Evolutionary conservation across 2,329 filamentous ascomycete species (phyloP), one percentile per base, ranked within the genome.

Genomic region (Corniculantispora saksenae): DNA sequence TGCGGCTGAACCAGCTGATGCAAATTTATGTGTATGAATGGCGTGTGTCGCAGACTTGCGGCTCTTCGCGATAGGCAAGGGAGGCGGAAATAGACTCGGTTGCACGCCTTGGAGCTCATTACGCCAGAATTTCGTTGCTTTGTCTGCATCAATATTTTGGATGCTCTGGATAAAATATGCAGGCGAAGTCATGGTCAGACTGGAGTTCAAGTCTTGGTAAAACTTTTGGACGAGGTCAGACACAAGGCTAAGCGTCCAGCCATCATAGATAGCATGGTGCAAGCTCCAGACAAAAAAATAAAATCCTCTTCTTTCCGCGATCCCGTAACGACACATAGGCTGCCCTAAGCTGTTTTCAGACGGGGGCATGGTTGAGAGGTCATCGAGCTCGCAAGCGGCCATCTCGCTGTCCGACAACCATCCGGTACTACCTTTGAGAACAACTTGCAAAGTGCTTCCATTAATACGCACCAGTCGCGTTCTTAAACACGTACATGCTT

Each of bases 381-480:
- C n/a, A n/a, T 12, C n/a, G 19, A 21, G 53, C n/a, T 55, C 17
- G 29, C 53, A 55, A 15, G 53, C 53, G 19, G 32, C 10, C 19
- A 55, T 7, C 10, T 55, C 29, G 5, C 35, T 9, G 15, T 27
- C 32, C 12, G 53, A 55, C 19, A 29, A n/a, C 53, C 53, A n/a
- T 17, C 23, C 25, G 7, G 45, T 17, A 23, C 68, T 66, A 29
- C 63, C 63, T 8, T 53, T 64, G 7, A 71, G 45, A 23, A 71
- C 54, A 55, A 65, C 54, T 29, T 69, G 61, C 40, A 64, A 25
- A 17, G 65, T 38, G 21, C 29, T 35, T 25, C 64, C 62, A 51
- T 68, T 55, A 12, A 66, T 53, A 3, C 64, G 64, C 2, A 70
- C 57, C 17, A 72, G 68, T 17, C 71, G 64, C 1, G 70, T 71